A percentile compares a stretch with the other conserved stretches of the same genome.
phyloP scores from a whole-genome alignment of 2,329 filamentous ascomycete species.

The Trichoderma guizhouense region DNA sequence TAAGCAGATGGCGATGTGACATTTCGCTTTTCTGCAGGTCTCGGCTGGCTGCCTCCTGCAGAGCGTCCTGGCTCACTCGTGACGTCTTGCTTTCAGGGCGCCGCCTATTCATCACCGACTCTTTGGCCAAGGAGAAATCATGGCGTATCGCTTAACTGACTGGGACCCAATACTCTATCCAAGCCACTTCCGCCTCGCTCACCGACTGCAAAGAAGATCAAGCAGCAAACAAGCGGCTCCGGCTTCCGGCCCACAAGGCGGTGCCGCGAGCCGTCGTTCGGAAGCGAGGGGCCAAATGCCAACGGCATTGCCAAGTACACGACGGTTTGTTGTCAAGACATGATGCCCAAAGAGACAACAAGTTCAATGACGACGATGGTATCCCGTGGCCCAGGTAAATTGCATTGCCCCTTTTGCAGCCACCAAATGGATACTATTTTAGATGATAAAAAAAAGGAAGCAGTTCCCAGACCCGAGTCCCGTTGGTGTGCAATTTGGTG shows the following conservation, averaged over 20 bases:
- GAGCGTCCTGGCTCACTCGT: background rate
- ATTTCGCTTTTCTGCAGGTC: conserved; percentile 1
- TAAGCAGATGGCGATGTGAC: background rate
- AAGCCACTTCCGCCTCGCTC: background rate
- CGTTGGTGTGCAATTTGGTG: conserved; percentile 3
- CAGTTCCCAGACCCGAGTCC: background rate
- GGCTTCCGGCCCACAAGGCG: background rate
- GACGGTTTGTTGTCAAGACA: background rate
- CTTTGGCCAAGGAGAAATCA: background rate
- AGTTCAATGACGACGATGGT: background rate
- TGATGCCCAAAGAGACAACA: background rate
- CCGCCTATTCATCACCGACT: conserved; percentile 1
- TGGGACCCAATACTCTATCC: background rate
- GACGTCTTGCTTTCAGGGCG: background rate
- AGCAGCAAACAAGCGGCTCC: background rate
- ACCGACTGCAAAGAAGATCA: background rate
- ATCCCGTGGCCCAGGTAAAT: background rate
- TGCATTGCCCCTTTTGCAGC: background rate
- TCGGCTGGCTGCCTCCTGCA: background rate
- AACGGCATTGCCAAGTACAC: background rate
- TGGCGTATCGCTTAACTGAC: background rate
- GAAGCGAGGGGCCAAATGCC: background rate
- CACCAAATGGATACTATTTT: background rate
- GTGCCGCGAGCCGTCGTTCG: background rate
- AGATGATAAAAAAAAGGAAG: background rate